Evolutionary conservation across 2,329 filamentous ascomycete species (phyloP), one percentile per base, ranked within the genome.

Genomic region (Apiospora aurea): DNA sequence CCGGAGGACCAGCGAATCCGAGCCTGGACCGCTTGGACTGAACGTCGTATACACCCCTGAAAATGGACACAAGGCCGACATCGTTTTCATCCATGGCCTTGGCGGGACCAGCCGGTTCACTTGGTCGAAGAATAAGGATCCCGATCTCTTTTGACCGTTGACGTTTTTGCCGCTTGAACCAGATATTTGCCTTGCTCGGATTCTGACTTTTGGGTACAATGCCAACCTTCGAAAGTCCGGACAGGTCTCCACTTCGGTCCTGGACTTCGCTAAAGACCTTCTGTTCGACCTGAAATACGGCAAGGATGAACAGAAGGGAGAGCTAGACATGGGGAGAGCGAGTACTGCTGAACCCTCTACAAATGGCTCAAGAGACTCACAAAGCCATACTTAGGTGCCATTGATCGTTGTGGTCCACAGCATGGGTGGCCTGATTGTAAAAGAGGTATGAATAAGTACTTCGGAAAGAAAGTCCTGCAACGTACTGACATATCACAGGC

Each of bases 131-230:
- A 69, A 79, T 41, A 69, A 72, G 18, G 74, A 82, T 66, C 71
- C 72, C 0, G 72, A 77, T 1, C 57, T 75, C 4, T 81, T 82
- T 70, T 83, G 80, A 81, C 81, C 81, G 1, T 41, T 72, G 21
- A 70, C 66, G 14, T 82, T 78, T 68, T 0, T n/a, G n/a, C n/a
- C n/a, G n/a, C n/a, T n/a, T n/a, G 81, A 82, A 34, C 72, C 76
- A 21, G 79, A 75, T 7, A 49, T 82, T 11, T 49, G 72, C 8
- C 43, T 71, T 0, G 75, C 77, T 8, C 74, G 81, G 11, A 78
- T 82, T n/a, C 69, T 79, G 2, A 80, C 78, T 2, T 83, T 80
- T 57, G 81, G 81, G 0, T 83, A 82, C 72, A 77, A 81, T 69
- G 74, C 79, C 14, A 70, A 78, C 24, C 78, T 79, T 57, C 71